These are phyloP conservation scores for Penstemon barbatus DNA, from an alignment of 257 asterid genomes.

Conservation along the genomic window DNA sequence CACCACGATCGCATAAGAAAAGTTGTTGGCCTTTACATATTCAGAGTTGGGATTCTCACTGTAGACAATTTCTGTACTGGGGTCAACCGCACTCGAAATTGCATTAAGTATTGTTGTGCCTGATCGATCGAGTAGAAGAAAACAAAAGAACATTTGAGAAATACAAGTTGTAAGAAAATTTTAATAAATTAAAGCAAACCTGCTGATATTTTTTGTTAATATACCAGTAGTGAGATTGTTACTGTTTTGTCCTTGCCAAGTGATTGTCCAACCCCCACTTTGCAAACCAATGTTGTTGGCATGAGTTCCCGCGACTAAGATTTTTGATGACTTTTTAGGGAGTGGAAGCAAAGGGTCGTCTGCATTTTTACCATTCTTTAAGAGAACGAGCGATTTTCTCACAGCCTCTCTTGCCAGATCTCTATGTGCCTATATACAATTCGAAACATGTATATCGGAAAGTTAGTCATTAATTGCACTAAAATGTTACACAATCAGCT, in stretches of 20 bases:
- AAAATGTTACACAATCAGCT: no score
- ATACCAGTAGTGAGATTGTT: conserved; percentile 45
- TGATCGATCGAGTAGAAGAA: background rate
- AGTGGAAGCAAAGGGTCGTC: conserved; percentile 48
- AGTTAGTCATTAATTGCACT: no score
- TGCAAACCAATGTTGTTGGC: conserved; percentile 53
- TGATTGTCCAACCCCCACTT: conserved; percentile 61
- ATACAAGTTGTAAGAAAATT: background rate
- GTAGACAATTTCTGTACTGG: conserved; percentile 37
- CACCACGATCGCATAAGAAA: conserved; percentile 50
- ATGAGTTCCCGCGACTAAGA: conserved; percentile 54
- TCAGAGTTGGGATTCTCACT: conserved; percentile 29
- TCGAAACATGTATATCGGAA: background rate
- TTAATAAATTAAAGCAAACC: background rate
- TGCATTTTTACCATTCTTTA: conserved; percentile 45
- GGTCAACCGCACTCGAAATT: conserved; percentile 33
- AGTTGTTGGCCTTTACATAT: conserved; percentile 34
- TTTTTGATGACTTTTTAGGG: conserved; percentile 41
- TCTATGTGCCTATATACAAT: conserved; percentile 34
- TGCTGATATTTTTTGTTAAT: background rate
- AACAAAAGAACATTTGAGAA: background rate
- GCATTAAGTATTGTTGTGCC: conserved; percentile 56
- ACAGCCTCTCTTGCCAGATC: conserved; percentile 62
- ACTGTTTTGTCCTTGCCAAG: conserved; percentile 54
- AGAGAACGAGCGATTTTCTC: conserved; percentile 52